Base-by-base conservation (phyloP, 305 asterid genomes). In the Solanum hybrid region DNA sequence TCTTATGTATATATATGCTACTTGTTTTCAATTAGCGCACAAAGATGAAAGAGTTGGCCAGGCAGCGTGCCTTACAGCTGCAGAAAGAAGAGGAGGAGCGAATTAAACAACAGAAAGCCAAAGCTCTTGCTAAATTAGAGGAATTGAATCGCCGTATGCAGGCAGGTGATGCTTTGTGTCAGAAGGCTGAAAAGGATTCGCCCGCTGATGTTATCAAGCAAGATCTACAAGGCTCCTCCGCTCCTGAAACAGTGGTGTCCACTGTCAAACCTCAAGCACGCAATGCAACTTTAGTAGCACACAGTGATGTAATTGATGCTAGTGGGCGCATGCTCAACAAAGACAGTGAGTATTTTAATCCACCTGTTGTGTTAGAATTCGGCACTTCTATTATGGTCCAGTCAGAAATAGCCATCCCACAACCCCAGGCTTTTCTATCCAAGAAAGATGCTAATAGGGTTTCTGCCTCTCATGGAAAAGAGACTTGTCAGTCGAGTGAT, bases 61-160 rank as follows among this genome's bases (percentile, higher is more conserved):
- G 93, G 93, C 98, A 96, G 89, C 97, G 97, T 69, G 95, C 95
- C 86, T 88, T 94, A 79, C 96, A 95, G 90, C 90, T 92, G 40
- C 98, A 95, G 92, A 95, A 92, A 94, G 98, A 96, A 94, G 99
- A 95, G 91, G 99, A 95, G 91, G 98, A 95, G 86, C 91, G 98
- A 76, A 92, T 37, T 32, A 95, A 94, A 91, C 99, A 98, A 91
- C 99, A 96, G 94, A 98, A 90, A 92, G 99, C 99, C 88, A 98
- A 96, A 92, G 99, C 99, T 91, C 91, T 93, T 17, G 99, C 99
- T 87, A 98, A 98, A 93, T 92, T 98, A 91, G 98, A 97, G 92
- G 99, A 98, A 93, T 92, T 98, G 93, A 95, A 98, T 91, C 93
- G 98, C 87, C 96, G 99, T 72, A 90, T 94, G 86, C 95, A 90